These are phyloP conservation scores for Lentinula lateritia DNA, from an alignment of 768 basidiomycete genomes.

Conservation along the genomic window DNA sequence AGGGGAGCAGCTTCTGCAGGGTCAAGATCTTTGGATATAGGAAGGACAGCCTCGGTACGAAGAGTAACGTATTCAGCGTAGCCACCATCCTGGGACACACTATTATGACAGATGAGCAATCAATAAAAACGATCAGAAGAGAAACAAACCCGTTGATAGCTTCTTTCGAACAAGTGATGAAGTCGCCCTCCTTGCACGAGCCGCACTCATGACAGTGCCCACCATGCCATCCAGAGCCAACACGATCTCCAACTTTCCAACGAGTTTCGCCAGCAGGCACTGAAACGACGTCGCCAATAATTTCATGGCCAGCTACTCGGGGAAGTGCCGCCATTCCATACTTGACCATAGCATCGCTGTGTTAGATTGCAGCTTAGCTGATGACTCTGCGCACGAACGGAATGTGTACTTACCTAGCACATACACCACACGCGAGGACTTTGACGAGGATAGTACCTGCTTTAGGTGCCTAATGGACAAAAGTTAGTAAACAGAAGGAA, in stretches of 20 bases:
- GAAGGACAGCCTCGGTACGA: neutral
- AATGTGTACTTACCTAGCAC: neutral
- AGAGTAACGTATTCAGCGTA: constrained; percentile 1
- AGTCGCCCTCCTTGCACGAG: neutral
- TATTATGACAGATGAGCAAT: neutral
- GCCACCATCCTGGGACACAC: neutral
- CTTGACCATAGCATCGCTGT: neutral
- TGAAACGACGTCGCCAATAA: neutral
- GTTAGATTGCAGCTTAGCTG: neutral
- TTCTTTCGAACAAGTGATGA: constrained; percentile 1
- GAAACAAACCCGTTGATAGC: neutral
- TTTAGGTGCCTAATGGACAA: neutral
- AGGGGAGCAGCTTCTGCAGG: neutral
- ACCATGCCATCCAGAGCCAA: constrained; percentile 2
- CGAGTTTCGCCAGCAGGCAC: neutral
- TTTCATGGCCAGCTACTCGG: neutral
- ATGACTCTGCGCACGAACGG: too few relatives aligned
- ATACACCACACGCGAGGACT: neutral
- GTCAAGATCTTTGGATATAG: constrained; percentile 1
- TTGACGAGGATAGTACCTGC: neutral
- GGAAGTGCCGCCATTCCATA: neutral
- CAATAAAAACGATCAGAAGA: neutral
- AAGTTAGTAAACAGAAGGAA: neutral
- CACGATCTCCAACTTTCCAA: constrained; percentile 3
- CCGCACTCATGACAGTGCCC: neutral